phyloP scores from a whole-genome alignment of 345 rosid genomes.

The Hibiscus tridactylites region DNA sequence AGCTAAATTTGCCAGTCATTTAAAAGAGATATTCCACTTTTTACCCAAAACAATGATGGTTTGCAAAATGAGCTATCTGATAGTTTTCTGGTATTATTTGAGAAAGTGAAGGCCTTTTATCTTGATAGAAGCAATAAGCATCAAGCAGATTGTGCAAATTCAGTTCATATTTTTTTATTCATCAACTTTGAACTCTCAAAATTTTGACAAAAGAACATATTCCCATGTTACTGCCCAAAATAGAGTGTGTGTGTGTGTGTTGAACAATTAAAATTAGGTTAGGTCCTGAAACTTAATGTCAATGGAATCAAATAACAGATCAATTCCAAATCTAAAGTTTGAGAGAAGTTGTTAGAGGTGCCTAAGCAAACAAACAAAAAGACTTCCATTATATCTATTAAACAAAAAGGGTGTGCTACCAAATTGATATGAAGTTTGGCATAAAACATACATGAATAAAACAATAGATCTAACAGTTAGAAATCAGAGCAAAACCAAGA shows the following conservation, averaged over 20 bases:
- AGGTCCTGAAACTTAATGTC: not conserved
- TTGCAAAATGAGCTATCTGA: not conserved
- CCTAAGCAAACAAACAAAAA: not conserved
- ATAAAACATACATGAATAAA: not conserved
- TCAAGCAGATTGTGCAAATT: not conserved
- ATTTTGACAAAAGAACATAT: not conserved
- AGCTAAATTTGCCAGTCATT: not conserved
- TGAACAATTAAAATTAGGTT: no score
- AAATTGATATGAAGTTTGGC: not conserved
- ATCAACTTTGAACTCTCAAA: not conserved
- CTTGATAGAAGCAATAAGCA: not conserved
- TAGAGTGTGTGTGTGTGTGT: no score
- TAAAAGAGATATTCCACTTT: not conserved
- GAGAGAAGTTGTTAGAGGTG: not conserved
- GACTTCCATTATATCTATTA: not conserved
- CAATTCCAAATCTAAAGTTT: not conserved
- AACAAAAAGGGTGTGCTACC: not conserved
- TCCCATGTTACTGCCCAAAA: not conserved
- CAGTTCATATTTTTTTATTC: not conserved
- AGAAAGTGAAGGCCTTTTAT: not conserved
- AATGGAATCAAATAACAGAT: not conserved
- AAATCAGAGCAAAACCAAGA: not conserved
- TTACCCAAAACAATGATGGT: not conserved
- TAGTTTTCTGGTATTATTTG: not conserved
- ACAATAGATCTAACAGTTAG: not conserved